A percentile compares a stretch with the other conserved stretches of the same genome.
phyloP scores from a whole-genome alignment of 164 flowering plant genomes.

The Tetrastigma voinierianum region DNA sequence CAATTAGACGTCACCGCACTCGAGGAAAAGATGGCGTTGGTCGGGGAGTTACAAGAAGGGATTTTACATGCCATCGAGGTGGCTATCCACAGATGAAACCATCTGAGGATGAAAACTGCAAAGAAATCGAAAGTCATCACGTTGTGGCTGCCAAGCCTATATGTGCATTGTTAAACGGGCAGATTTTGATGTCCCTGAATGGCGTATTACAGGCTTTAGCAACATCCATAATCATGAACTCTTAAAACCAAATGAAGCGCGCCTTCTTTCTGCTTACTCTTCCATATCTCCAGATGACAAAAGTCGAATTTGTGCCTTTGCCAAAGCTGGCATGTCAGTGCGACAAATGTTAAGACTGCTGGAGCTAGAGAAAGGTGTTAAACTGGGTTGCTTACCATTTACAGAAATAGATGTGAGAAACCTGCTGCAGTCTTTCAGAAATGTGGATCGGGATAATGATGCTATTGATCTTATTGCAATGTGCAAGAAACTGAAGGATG shows the following conservation, averaged over 20 bases:
- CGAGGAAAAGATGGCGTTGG: constrained; percentile 87
- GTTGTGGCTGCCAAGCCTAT: constrained; percentile 84
- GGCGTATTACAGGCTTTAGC: constrained; percentile 81
- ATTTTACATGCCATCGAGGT: constrained; percentile 86
- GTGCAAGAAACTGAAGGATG: constrained; percentile 77
- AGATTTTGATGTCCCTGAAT: constrained; percentile 77
- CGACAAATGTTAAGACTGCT: constrained; percentile 74
- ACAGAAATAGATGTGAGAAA: constrained; percentile 80
- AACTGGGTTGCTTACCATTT: constrained; percentile 71
- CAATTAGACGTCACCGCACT: constrained; percentile 83
- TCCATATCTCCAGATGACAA: constrained; percentile 71
- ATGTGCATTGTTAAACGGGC: constrained; percentile 82
- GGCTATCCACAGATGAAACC: constrained; percentile 77
- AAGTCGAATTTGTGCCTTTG: constrained; percentile 76
- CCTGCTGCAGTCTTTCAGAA: constrained; percentile 66
- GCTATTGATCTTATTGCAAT: constrained; percentile 63
- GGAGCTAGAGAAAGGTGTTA: constrained; percentile 83
- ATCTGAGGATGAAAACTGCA: constrained; percentile 69
- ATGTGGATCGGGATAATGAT: constrained; percentile 65
- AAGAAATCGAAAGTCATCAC: constrained; percentile 77
- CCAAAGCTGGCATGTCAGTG: constrained; percentile 86
- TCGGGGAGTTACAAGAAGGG: constrained; percentile 76
- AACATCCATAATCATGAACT: constrained; percentile 84
- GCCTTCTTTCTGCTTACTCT: constrained; percentile 62
- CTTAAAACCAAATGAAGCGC: constrained; percentile 51